Evolutionary conservation across 179 eudicot genomes (phyloP).

Genomic region (Nepenthes alata): DNA sequence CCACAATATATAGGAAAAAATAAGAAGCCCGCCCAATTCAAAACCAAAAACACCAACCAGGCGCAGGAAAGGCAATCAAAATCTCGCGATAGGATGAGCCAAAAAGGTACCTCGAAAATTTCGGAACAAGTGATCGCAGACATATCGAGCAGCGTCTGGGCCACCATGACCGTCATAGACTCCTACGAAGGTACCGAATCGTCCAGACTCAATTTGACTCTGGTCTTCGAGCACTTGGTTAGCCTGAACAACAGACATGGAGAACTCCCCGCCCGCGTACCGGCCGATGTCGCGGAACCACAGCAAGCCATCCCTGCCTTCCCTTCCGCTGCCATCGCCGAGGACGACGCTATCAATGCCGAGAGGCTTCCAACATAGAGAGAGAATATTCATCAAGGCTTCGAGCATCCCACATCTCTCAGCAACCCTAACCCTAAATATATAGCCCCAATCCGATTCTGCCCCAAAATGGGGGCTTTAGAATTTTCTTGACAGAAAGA

Average conservation of each 20-base stretch:
- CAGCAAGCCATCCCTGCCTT: slow-evolving; percentile 32
- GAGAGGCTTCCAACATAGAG: slow-evolving; percentile 61
- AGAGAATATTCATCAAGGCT: slow-evolving; percentile 53
- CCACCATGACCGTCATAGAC: slow-evolving; percentile 88
- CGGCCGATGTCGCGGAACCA: slow-evolving; percentile 48
- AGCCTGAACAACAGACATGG: slow-evolving; percentile 74
- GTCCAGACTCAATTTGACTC: slow-evolving; percentile 55
- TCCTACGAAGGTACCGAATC: slow-evolving; percentile 59
- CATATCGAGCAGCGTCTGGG: slow-evolving; percentile 55
- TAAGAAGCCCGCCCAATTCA: background rate
- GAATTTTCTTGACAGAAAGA: background rate
- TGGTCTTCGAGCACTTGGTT: slow-evolving; percentile 74
- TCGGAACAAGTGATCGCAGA: slow-evolving; percentile 48
- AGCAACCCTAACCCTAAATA: slow-evolving; percentile 16
- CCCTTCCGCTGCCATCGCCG: slow-evolving; percentile 1
- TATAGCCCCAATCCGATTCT: slow-evolving; percentile 1
- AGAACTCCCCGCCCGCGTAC: slow-evolving; percentile 46
- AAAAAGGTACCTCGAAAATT: slow-evolving; percentile 37
- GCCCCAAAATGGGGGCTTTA: background rate
- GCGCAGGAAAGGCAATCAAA: background rate
- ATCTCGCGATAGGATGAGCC: background rate
- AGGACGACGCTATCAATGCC: slow-evolving; percentile 28
- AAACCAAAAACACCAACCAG: background rate
- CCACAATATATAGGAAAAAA: too few species aligned
- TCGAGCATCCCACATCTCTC: slow-evolving; percentile 66